These are phyloP conservation scores for Prunus campanulata DNA, from an alignment of 306 rosid genomes.

Conservation along the genomic window DNA sequence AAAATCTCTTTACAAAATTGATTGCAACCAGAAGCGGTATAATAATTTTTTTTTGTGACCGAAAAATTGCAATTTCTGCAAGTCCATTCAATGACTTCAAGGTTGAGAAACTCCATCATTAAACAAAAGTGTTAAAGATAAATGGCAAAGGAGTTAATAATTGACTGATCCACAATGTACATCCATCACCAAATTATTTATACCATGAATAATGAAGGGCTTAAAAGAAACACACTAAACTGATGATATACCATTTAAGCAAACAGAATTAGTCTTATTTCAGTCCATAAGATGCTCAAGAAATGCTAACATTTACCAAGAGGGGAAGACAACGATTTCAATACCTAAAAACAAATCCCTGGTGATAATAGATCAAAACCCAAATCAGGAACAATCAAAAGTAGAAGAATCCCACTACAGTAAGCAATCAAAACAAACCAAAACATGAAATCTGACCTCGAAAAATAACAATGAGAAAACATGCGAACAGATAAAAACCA, in stretches of 20 bases:
- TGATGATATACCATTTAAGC: background rate
- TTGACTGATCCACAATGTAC: constrained; percentile 16
- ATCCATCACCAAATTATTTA: background rate
- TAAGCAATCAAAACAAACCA: constrained; percentile 10
- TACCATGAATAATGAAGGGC: background rate
- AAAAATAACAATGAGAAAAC: background rate
- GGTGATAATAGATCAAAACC: constrained; percentile 14
- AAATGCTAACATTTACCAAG: background rate
- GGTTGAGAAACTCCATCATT: background rate
- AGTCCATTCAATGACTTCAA: background rate
- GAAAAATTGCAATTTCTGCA: constrained; percentile 1
- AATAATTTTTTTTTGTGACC: background rate
- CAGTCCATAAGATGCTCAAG: background rate
- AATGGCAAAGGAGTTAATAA: background rate
- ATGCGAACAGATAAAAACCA: background rate
- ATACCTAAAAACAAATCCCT: background rate
- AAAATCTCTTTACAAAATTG: background rate
- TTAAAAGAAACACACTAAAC: constrained; percentile 1
- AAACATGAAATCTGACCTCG: constrained; percentile 20
- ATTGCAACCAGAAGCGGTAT: background rate
- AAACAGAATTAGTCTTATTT: constrained; percentile 9
- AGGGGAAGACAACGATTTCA: background rate
- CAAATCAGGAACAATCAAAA: constrained; percentile 22
- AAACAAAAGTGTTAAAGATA: background rate
- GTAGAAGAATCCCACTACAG: constrained; percentile 5